phyloP scores from a whole-genome alignment of 2,329 filamentous ascomycete genomes.

The Colletotrichum liaoningense region DNA sequence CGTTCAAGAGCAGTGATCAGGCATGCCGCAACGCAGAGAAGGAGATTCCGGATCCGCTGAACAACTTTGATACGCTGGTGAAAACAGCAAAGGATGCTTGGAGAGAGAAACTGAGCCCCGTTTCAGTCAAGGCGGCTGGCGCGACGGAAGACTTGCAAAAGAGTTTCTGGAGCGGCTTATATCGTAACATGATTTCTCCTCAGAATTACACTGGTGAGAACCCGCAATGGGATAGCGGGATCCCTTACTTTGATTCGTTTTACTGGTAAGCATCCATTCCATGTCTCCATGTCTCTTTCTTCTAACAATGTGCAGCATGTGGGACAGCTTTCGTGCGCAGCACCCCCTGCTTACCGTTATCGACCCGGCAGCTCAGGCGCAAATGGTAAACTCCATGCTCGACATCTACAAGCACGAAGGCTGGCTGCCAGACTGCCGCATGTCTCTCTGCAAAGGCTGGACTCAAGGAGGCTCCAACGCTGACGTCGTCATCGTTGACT shows the following conservation, averaged over 20 bases:
- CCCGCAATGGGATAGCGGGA: constrained; percentile 68
- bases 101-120: constrained; percentile 65
- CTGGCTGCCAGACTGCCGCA: constrained; percentile 76
- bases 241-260: constrained; percentile 72
- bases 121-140: constrained; percentile 60
- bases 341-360: constrained; percentile 73
- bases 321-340: constrained; percentile 73
- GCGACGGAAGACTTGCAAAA: constrained; percentile 64
- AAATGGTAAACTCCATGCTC: constrained; percentile 72
- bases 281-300: background rate
- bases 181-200: constrained; percentile 71
- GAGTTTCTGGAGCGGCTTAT: constrained; percentile 72
- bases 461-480: constrained; percentile 77
- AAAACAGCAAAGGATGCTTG: constrained; percentile 63
- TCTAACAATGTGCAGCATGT: constrained; percentile 53
- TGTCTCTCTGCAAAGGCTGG: constrained; percentile 74
- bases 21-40: constrained; percentile 71
- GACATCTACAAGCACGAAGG: constrained; percentile 75
- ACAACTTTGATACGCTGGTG: constrained; percentile 63
- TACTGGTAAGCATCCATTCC: constrained; percentile 43
- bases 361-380: constrained; percentile 68
- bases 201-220: constrained; percentile 77
- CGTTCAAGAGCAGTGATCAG: constrained; percentile 70
- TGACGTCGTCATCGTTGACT: constrained; percentile 71
- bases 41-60: constrained; percentile 59